Base-by-base conservation (phyloP, 2,329 filamentous ascomycete species). In the Stagonosporopsis tanaceti region DNA sequence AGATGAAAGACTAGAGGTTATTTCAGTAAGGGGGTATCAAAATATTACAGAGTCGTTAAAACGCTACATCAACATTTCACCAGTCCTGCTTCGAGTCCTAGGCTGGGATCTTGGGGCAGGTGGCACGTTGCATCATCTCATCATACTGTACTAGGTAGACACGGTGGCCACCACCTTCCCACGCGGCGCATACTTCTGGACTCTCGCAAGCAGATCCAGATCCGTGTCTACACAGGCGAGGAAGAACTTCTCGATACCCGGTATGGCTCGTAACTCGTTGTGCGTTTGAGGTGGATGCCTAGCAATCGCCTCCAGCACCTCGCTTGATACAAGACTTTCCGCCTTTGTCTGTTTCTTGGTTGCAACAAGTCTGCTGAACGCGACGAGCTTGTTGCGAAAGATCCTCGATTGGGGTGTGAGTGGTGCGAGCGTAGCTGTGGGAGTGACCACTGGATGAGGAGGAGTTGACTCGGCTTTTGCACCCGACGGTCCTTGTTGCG, bases 281-380 rank as follows among this genome's bases (percentile, higher is more conserved):
- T 50, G 42, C 7, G 66, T 74, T 35, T 48, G 54, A 4, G 73
- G 72, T 3, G 59, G 42, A 2, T 34, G 39, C 1, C 37, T 17
- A 0, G 69, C 59, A 40, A 76, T 67, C 15, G 55, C 28, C 14
- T 71, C 63, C 3, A 75, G 50, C 2, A 67, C 70, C 9, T 30
- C 32, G 3, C 61, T 57, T 1, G 69, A 64, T 0, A 73, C 63
- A 6, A 75, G 62, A 0, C 20, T 42, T 1, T 56, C 59, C 17
- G 53, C 28, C 1, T 34, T 5, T 17, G 46, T 40, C 15, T 51
- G 28, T 1, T 69, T 39, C 48, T 63, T 71, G 1, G 52, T 44
- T 4, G 65, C 60, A 0, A 75, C 65, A 0, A 63, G 62, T 22
- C 47, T 71, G 50, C 72, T 74, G n/a, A 75, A 66, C 0, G 70